Conservation (phyloP, 2,329 filamentous ascomycete species). For the Diaporthe citrichinensis region DNA sequence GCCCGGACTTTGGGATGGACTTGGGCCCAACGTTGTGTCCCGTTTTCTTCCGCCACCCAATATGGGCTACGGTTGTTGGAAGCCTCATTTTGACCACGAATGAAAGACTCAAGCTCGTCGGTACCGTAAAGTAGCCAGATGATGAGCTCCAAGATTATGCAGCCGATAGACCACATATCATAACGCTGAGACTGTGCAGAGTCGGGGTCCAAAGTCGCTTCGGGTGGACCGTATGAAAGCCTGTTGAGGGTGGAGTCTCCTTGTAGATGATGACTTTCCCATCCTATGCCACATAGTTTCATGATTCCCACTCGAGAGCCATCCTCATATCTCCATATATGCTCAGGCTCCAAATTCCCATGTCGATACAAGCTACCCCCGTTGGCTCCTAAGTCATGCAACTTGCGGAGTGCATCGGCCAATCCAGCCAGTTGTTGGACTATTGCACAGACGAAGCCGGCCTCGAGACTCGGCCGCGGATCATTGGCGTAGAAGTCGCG, state of each 20-base stretch:
- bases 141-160: conserved; percentile 23
- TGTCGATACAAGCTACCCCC: conserved; percentile 8
- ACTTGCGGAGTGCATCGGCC: background rate
- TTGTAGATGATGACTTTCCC: conserved; percentile 3
- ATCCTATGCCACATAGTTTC: conserved; percentile 9
- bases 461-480: background rate
- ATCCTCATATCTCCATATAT: conserved; percentile 8
- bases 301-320: background rate
- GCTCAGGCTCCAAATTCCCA: conserved; percentile 12
- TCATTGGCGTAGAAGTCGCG: background rate
- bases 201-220: background rate
- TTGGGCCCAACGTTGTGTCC: background rate
- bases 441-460: background rate
- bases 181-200: background rate
- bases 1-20: background rate
- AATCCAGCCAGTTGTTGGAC: background rate
- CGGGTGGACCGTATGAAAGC: conserved; percentile 21
- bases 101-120: conserved; percentile 10
- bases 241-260: background rate
- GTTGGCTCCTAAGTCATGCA: background rate
- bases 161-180: conserved; percentile 33
- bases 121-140: conserved; percentile 33
- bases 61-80: background rate
- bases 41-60: background rate
- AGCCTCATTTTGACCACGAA: background rate